Conservation (phyloP, 257 asterid genomes). For the Orobanche coerulescens region DNA sequence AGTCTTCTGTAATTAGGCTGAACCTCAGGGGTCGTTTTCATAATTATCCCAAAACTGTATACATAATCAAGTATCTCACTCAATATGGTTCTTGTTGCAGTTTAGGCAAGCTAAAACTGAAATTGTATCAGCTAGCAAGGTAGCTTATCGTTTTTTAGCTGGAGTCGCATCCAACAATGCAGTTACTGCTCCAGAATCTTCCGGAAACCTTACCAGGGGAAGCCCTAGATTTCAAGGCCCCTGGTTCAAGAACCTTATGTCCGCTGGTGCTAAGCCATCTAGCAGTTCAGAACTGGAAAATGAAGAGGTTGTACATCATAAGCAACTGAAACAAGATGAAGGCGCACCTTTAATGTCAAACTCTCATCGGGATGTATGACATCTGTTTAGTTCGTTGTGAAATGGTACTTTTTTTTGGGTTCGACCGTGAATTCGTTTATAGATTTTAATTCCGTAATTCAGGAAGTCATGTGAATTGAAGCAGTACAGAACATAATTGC, state of each 20-base stretch:
- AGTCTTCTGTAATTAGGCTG: not conserved
- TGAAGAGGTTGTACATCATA: slow-evolving; percentile 30
- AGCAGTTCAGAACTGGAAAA: slow-evolving; percentile 46
- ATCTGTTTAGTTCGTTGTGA: too few relatives aligned
- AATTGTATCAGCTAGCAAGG: slow-evolving; percentile 83
- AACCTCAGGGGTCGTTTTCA: not conserved
- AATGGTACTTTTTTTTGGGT: too few relatives aligned
- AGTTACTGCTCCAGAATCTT: slow-evolving; percentile 36
- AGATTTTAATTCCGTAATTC: too few relatives aligned
- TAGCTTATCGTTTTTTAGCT: slow-evolving; percentile 68
- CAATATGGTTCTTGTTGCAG: slow-evolving; percentile 36
- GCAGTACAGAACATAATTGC: too few relatives aligned
- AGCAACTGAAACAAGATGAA: slow-evolving; percentile 30
- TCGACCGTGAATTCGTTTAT: too few relatives aligned
- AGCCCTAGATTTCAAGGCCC: slow-evolving; percentile 59
- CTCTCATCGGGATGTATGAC: slow-evolving; percentile 25
- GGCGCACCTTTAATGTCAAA: slow-evolving; percentile 35
- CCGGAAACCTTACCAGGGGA: slow-evolving; percentile 53
- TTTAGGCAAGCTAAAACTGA: slow-evolving; percentile 91
- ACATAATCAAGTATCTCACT: not conserved
- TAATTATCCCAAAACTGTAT: not conserved
- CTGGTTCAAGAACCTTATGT: slow-evolving; percentile 70
- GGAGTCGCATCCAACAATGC: slow-evolving; percentile 74
- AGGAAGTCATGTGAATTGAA: too few relatives aligned
- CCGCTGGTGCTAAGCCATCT: slow-evolving; percentile 63